Evolutionary conservation across 129 eudicot genomes (phyloP), one percentile per base, ranked within the genome.

Genomic region (Flaveria bidentis): DNA sequence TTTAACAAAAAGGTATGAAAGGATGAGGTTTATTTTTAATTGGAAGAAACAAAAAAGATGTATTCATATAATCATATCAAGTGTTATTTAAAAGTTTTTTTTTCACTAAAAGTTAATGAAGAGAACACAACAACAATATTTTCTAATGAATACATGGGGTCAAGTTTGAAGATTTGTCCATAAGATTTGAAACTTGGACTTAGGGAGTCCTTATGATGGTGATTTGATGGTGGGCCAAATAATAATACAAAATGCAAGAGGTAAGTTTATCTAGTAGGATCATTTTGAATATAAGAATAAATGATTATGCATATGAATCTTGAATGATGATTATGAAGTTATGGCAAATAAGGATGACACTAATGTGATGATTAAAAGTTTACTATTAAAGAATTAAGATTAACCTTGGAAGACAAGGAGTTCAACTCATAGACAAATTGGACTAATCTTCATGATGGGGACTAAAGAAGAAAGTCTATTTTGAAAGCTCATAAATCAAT

Each of bases 101-200:
- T 33, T 33, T 33, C 6, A 33, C 6, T 44, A 44, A 44, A 10
- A 44, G 8, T 44, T 6, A 44, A 44, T 6, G 9, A 44, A 44
- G 10, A 44, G 1, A 47, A 12, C 17, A 49, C 0, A 25, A 60
- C 66, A 60, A 9, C 12, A 23, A 60, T 60, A 60, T 11, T 60
- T 60, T 60, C 66, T 23, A 56, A 9, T 18, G 11, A 56, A 9
- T 18, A 60, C 66, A 60, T 60, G 66, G 64, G 39, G 66, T 60
- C 66, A 60, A 25, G 66, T 60, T 56, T 56, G 63, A 56, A 56
- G 63, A 56, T 20, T 56, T 56, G 63, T 56, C 30, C 14, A 20
- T 56, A 56, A 56, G 28, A 56, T 26, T 56, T 56, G 30, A 56
- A 11, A 20, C 22, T 20, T 20, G 22, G 22, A 20, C 22, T n/a